Conservation (phyloP, 2,329 filamentous ascomycete genomes). For the Arthrobotrys sinensis region DNA sequence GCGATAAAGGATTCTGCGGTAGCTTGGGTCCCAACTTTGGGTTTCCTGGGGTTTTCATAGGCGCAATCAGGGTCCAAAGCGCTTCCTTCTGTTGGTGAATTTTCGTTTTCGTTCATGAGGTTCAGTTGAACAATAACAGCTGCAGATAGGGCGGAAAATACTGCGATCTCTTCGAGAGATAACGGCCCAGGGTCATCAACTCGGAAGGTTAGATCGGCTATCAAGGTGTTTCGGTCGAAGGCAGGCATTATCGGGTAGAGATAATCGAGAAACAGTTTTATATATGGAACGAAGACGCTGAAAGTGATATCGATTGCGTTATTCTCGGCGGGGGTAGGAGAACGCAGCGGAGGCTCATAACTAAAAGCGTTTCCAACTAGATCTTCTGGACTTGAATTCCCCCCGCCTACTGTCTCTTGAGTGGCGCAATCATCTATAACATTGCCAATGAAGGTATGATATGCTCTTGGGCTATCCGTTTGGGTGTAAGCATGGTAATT, state of each 20-base stretch:
- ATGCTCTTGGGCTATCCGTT: background rate
- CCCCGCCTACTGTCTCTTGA: too few species aligned
- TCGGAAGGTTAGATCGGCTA: slow-evolving; percentile 64
- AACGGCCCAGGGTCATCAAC: background rate
- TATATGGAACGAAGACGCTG: slow-evolving; percentile 70
- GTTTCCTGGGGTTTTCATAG: background rate
- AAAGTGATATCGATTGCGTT: background rate
- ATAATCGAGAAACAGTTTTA: slow-evolving; percentile 76
- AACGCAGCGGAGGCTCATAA: background rate
- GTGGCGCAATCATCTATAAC: background rate
- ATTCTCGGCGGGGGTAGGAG: background rate
- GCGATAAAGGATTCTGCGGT: background rate
- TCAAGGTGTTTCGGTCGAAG: slow-evolving; percentile 73
- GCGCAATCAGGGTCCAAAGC: background rate
- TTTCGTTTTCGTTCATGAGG: background rate
- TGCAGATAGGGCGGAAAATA: slow-evolving; percentile 15
- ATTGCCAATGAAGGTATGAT: background rate
- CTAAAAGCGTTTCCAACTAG: background rate
- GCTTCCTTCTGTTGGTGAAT: background rate
- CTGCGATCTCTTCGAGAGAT: background rate
- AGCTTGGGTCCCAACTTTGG: background rate
- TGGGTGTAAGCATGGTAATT: background rate
- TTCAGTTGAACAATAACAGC: slow-evolving; percentile 9
- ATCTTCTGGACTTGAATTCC: background rate
- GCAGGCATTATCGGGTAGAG: slow-evolving; percentile 78